Evolutionary conservation across 306 rosid genomes (phyloP).

Genomic region (Trifolium repens): DNA sequence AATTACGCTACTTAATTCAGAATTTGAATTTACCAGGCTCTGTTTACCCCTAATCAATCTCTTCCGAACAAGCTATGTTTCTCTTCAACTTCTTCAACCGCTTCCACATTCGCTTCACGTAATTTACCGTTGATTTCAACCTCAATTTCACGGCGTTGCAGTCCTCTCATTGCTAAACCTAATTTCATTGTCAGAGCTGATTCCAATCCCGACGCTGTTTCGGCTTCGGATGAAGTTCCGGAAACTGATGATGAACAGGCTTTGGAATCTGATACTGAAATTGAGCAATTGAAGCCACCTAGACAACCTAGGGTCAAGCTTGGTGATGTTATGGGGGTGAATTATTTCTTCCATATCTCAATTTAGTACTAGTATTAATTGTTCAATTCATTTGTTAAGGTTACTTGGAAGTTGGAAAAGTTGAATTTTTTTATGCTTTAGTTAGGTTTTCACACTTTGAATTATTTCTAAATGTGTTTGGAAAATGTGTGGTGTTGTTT

Average conservation of each 20-base stretch:
- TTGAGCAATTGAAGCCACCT: constrained; percentile 54
- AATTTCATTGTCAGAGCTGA: constrained; percentile 64
- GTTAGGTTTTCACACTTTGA: constrained; percentile 25
- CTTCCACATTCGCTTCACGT: constrained; percentile 38
- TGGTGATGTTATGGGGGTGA: constrained; percentile 98
- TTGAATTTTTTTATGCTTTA: not conserved
- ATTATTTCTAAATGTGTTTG: constrained; percentile 1
- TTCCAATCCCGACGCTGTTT: constrained; percentile 49
- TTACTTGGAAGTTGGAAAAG: not conserved
- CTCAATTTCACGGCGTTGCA: constrained; percentile 53
- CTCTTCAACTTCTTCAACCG: constrained; percentile 45
- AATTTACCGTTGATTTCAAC: constrained; percentile 44
- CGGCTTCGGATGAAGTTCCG: constrained; percentile 42
- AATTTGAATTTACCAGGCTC: constrained; percentile 58
- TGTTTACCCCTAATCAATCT: constrained; percentile 51
- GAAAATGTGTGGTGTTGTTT: constrained; percentile 25
- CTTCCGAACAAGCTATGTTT: constrained; percentile 49
- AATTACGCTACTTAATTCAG: constrained; percentile 21
- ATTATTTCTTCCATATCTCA: not conserved
- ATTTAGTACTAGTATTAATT: not conserved
- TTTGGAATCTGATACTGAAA: constrained; percentile 47
- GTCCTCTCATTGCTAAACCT: constrained; percentile 50
- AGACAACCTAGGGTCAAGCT: constrained; percentile 83
- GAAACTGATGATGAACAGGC: constrained; percentile 45
- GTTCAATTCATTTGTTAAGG: not conserved